Evolutionary conservation across 2,329 filamentous ascomycete species (phyloP), one percentile per base, ranked within the genome.

Genomic region (Cordyceps tenuipes): DNA sequence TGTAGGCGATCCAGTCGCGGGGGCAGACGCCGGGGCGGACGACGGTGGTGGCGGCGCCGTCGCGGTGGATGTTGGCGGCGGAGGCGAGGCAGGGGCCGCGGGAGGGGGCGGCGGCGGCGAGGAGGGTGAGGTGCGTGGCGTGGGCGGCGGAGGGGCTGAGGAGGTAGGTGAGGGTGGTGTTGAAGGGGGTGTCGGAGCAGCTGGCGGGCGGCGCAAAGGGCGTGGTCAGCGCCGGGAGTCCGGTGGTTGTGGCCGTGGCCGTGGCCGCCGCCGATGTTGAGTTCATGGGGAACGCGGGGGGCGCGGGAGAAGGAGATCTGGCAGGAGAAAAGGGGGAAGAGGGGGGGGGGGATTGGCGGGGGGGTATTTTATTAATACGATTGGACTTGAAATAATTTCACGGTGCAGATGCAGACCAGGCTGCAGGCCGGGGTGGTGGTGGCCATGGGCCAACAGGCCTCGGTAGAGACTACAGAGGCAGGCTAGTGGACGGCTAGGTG

Each of bases 21-120:
- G 54, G 54, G 6, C 54, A 57, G 23, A 57, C 54, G 44, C 54
- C 54, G n/a, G 54, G 54, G 8, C 54, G 44, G 17, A 36, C 43
- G 31, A 57, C 44, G 3, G 48, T 39, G 26, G 54, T 57, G 19
- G 54, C 54, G 19, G 54, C 54, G 29, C 54, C 54, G 19, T 57
- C 43, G 19, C 54, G 54, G 21, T 48, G 54, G 10, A 57, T 29
- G 19, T 57, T 57, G 43, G 54, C 21, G n/a, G 12, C 54, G 9
- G 44, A 36, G 6, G 54, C 54, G 15, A 48, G 54, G 44, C 54
- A 57, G 54, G 19, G 43, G 2, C 29, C 34, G 3, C n/a, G 13
- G 10, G 13, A 47, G 7, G 46, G 29, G 13, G 54, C 31, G 5
- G 26, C 26, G 12, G 54, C 54, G 1, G 54, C 54, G 19, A 36